Evolutionary conservation across 139 green algal genomes (phyloP), one percentile per base, ranked within the genome.

Genomic region (Gonium pectorale): DNA sequence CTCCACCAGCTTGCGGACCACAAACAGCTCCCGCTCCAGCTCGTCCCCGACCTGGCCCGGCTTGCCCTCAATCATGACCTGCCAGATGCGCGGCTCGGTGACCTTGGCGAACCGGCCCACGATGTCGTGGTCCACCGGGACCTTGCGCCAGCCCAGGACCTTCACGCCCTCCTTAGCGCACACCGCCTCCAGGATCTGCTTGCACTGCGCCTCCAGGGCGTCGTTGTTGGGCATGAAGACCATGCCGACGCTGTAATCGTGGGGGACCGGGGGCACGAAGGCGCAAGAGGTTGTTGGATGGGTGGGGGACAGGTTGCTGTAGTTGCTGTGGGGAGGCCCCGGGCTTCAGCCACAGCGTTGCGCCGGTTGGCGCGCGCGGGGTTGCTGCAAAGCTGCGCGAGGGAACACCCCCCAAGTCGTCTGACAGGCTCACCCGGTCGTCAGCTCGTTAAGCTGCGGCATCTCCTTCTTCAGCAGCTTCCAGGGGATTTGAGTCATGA

Each of bases 401-500:
- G n/a, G n/a, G n/a, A n/a, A n/a, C n/a, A n/a, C n/a, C n/a, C n/a
- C n/a, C n/a, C n/a, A n/a, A n/a, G n/a, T n/a, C n/a, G n/a, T n/a
- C n/a, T n/a, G n/a, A n/a, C n/a, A n/a, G n/a, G n/a, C n/a, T n/a
- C n/a, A 97, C 94, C 94, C 95, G 3, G 92, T 94, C 67, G 75
- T 94, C 22, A 81, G 83, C 62, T 96, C 90, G 33, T 95, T 92
- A 2, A 97, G 70, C 22, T 89, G 64, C 21, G 92, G 88, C 46
- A 95, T 90, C 17, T 96, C 93, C 68, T 93, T 89, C 89, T 95
- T 91, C 72, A 99, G 82, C 29, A 99, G 85, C 63, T 93, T 94
- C 98, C 98, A 99, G 19, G 98, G 98, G 38, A 99, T 94, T 84
- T 97, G 89, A 7, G 94, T 98, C 98, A 99, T 99, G n/a, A 99